A percentile compares a stretch with the other conserved stretches of the same genome.
Conservation (phyloP, 768 basidiomycete genomes). For the Saitozyma podzolica region DNA sequence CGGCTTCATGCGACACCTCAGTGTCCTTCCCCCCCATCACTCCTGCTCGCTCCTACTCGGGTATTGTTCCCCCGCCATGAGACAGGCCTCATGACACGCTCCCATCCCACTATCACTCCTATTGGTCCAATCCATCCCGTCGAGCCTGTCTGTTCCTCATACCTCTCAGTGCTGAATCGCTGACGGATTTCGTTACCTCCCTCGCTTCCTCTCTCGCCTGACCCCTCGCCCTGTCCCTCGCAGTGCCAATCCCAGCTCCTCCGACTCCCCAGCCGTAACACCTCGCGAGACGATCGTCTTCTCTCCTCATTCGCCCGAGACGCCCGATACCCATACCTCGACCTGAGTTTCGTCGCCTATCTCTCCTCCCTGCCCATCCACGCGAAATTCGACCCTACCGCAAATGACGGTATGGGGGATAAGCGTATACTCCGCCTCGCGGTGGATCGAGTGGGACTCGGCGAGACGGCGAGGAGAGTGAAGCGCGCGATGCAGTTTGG, state of each 20-base stretch:
- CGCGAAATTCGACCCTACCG: slow-evolving; percentile 68
- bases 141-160: background rate
- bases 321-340: slow-evolving; percentile 85
- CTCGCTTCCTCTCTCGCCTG: no score
- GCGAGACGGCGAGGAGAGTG: slow-evolving; percentile 70
- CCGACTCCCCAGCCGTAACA: slow-evolving; percentile 81
- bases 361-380: slow-evolving; percentile 77
- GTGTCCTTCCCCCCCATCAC: no score
- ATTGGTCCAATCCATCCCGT: no score
- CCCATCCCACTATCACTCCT: no score
- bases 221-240: background rate
- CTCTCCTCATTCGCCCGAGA: slow-evolving; percentile 91
- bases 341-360: slow-evolving; percentile 73
- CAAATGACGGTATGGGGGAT: slow-evolving; percentile 71
- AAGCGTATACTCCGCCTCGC: slow-evolving; percentile 79
- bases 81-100: no score
- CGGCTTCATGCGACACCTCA: background rate
- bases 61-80: no score
- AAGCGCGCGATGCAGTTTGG: slow-evolving; percentile 99
- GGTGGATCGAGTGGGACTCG: slow-evolving; percentile 70
- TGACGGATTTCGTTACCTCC: no score
- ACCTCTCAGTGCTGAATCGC: background rate
- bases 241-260: slow-evolving; percentile 87
- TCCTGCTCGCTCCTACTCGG: no score
- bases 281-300: slow-evolving; percentile 92